Evolutionary conservation across 2,329 filamentous ascomycete species (phyloP).

Genomic region (Thielaviopsis punctulata): DNA sequence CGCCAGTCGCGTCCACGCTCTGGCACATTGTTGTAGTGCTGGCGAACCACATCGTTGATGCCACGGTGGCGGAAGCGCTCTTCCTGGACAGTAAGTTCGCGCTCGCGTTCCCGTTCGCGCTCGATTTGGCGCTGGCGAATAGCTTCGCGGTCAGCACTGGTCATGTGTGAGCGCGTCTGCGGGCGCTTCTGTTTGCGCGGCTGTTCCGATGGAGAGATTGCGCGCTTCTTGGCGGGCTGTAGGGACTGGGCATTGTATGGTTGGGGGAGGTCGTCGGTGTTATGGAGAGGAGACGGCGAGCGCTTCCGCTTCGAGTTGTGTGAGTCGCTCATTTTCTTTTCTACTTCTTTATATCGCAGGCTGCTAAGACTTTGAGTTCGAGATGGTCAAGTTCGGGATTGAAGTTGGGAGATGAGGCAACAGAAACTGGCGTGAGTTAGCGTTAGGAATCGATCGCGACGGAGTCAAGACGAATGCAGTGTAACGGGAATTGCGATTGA

Average conservation of each 20-base stretch:
- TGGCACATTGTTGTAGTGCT: constrained; percentile 92
- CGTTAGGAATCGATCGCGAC: neutral
- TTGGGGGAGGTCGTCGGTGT: constrained; percentile 32
- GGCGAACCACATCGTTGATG: constrained; percentile 68
- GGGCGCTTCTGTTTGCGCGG: constrained; percentile 54
- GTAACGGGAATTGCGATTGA: neutral
- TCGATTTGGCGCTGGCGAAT: constrained; percentile 47
- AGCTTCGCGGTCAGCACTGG: constrained; percentile 47
- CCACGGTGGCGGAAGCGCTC: constrained; percentile 28
- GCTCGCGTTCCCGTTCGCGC: constrained; percentile 24
- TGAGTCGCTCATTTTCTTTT: constrained; percentile 2
- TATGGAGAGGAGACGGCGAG: constrained; percentile 19
- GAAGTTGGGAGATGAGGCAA: neutral
- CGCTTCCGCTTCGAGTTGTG: constrained; percentile 20
- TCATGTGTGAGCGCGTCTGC: constrained; percentile 48
- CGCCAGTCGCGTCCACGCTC: constrained; percentile 90
- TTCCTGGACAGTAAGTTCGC: constrained; percentile 21
- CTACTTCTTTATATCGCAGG: too few relatives aligned
- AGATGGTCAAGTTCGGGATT: too few relatives aligned
- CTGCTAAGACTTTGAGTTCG: too few relatives aligned
- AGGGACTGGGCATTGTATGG: constrained; percentile 43
- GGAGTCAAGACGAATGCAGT: neutral
- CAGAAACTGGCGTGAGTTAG: neutral
- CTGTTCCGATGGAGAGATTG: constrained; percentile 34
- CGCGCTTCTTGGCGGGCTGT: constrained; percentile 40